Base-by-base conservation (phyloP, 1,284 basidiomycete species). In the Ganoderma boninense region DNA sequence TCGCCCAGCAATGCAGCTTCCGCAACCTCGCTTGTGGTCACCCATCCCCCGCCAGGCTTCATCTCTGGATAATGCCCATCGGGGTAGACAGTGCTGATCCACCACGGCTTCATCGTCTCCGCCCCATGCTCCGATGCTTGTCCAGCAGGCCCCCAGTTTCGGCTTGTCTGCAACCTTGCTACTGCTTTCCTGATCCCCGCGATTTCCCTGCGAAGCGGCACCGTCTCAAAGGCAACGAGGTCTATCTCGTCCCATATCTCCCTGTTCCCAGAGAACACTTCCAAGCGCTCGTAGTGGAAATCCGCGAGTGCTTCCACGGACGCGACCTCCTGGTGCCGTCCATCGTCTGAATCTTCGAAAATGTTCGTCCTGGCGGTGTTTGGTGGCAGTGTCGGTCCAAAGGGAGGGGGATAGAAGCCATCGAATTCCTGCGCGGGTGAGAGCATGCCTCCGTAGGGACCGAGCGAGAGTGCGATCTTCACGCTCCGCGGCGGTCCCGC, bases 181-280 rank as follows among this genome's bases (percentile, higher is more conserved):
- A 95, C 87, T 0, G 93, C 93, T 18, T 81, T 80, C 59, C 93
- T 83, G 68, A 96, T 90, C 1, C 90, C 93, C 13, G 77, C 80
- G 5, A 92, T 84, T 80, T 96, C 95, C 32, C 89, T 81, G 16
- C 87, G 77, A 0, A 94, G 82, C 0, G 95, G 93, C 4, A 95
- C 82, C 0, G 94, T 96, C 84, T 96, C 95, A 78, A 96, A 95
- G 10, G 92, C 92, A 62, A 96, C 77, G 71, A 85, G 86, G 67
- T 92, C 89, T 66, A 96, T 81, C 11, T 77, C 77, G 35, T 78
- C 73, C 94, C 93, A 96, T 0, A 82, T 82, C 26, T 83, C 80
- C 13, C 69, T 66, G 65, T 89, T 82, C 5, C 78, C 75, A 0
- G 87, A 84, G 76, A 90, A 92, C 0, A 89, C 81, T 43, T 80